These are phyloP conservation scores for Forsythia viridissima DNA, from an alignment of 257 asterid genomes.

Conservation along the genomic window DNA sequence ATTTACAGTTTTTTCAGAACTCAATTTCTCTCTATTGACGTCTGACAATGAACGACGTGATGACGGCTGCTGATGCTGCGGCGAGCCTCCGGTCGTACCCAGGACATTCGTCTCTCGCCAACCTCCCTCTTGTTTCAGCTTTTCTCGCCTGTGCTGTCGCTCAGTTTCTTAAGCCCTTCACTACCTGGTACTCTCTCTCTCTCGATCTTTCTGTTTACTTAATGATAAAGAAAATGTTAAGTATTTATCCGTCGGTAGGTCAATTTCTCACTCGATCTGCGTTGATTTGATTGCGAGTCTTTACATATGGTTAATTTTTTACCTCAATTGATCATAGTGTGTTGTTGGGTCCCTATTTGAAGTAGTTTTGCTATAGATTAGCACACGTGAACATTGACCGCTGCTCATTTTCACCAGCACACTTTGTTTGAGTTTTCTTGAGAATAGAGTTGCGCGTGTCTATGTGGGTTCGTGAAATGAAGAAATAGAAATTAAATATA, in stretches of 20 bases:
- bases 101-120: slow-evolving; percentile 43
- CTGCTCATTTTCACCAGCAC: background rate
- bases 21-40: background rate
- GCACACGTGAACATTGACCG: background rate
- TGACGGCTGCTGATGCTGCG: slow-evolving; percentile 71
- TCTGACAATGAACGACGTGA: slow-evolving; percentile 49
- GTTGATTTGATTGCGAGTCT: slow-evolving; percentile 8
- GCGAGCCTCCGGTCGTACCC: slow-evolving; percentile 63
- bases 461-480: background rate
- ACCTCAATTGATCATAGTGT: background rate
- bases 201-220: background rate
- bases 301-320: background rate
- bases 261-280: background rate
- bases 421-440: background rate
- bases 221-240: background rate
- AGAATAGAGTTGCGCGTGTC: background rate
- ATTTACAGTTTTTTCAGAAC: background rate
- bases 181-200: slow-evolving; percentile 62
- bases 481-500: background rate
- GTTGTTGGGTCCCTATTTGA: background rate
- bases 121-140: slow-evolving; percentile 72
- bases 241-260: background rate
- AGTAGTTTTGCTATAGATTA: background rate
- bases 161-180: slow-evolving; percentile 90
- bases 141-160: slow-evolving; percentile 88